Conservation (phyloP, 495 filamentous ascomycete species). For the Rostrohypoxylon terebratum region DNA sequence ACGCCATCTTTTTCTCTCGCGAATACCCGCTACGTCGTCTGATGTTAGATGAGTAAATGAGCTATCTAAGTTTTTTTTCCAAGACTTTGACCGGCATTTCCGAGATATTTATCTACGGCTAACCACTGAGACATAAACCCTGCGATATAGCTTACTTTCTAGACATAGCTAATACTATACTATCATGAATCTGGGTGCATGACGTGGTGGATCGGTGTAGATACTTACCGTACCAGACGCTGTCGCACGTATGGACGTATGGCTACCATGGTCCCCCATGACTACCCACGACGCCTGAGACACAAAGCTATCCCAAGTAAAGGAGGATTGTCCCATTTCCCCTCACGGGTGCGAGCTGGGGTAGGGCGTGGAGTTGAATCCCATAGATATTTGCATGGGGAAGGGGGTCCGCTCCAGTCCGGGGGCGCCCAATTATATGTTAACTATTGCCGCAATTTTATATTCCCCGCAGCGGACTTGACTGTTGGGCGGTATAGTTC, state of each 20-base stretch:
- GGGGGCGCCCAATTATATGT: not conserved
- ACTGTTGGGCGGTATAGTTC: not conserved
- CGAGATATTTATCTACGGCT: not conserved
- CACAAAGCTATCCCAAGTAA: not conserved
- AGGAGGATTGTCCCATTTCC: not conserved
- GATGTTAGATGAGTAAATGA: not conserved
- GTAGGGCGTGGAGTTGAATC: not conserved
- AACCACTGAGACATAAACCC: not conserved
- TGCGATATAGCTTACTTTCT: not conserved
- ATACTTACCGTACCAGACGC: not conserved
- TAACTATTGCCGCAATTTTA: not conserved
- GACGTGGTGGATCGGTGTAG: not conserved
- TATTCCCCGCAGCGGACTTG: conserved; percentile 1
- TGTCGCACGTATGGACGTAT: not conserved
- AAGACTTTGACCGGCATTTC: not conserved
- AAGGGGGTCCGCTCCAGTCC: not conserved
- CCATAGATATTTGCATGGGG: not conserved
- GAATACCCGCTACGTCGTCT: not conserved
- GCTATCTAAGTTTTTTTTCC: not conserved
- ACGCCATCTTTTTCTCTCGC: conserved; percentile 14
- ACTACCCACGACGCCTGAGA: not conserved
- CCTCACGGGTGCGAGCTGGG: not conserved
- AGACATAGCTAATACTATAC: not conserved
- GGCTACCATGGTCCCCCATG: not conserved
- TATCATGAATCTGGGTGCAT: not conserved